These are phyloP conservation scores for Prinsepia uniflora DNA, from an alignment of 306 rosid genomes.

Conservation along the genomic window DNA sequence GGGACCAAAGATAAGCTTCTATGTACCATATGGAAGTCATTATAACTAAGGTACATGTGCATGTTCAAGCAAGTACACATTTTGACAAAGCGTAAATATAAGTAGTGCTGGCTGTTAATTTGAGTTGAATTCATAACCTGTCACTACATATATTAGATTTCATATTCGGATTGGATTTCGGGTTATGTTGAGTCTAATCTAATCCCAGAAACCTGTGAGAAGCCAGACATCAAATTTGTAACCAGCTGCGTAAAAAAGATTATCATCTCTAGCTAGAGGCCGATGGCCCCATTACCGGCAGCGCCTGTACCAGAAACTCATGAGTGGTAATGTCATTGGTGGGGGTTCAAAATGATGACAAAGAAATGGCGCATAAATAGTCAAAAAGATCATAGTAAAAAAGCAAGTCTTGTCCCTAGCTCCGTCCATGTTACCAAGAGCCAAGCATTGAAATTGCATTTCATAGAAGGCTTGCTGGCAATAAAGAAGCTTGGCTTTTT, in stretches of 20 bases:
- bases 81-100: too few species aligned
- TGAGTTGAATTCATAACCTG: too few species aligned
- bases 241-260: background rate
- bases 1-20: too few species aligned
- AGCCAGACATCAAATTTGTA: background rate
- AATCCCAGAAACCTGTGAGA: background rate
- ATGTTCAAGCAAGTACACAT: too few species aligned
- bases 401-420: constrained; percentile 2
- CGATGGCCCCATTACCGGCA: background rate
- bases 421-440: background rate
- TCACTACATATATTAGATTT: too few species aligned
- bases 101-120: too few species aligned
- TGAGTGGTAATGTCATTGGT: background rate
- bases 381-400: background rate
- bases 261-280: background rate
- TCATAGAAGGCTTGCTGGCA: constrained; percentile 11
- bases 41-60: too few species aligned
- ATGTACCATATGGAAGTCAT: too few species aligned
- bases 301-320: background rate
- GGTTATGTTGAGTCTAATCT: too few species aligned
- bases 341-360: background rate
- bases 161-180: too few species aligned
- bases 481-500: constrained; percentile 21
- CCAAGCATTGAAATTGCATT: background rate
- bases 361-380: background rate